Evolutionary conservation across 306 rosid genomes (phyloP), one percentile per base, ranked within the genome.

Genomic region (Casuarina cunninghamiana): DNA sequence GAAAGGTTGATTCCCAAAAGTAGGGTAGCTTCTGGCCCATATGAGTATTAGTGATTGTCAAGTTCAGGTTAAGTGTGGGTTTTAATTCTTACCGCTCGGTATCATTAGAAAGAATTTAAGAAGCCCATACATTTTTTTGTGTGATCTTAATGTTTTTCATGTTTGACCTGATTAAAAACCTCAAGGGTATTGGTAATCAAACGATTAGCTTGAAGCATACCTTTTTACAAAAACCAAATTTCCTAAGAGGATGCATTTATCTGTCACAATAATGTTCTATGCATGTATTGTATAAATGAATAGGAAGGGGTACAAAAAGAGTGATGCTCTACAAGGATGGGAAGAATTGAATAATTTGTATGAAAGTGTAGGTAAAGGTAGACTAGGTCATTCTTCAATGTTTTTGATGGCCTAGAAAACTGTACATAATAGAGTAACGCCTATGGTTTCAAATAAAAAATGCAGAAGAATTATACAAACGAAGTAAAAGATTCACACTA

Each of bases 1-100:
- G 49, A 46, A 73, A 77, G 65, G 61, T 63, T 67, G 58, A 58
- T 74, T 72, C 66, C 72, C 74, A 63, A 78, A 73, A 84, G 55
- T 44, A 65, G 58, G 46, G 58, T 77, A 57, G 72, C 39, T 60
- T 12, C 38, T 38, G 72, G 53, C 19, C 42, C 75, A 21, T 69
- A 55, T 38, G 15, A 63, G 35, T 49, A 77, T 73, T 0, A 13
- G 51, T 48, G 51, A 48, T 48, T 10, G 51, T 10, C 6, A 19
- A 70, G 11, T 55, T 70, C 42, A 70, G 38, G 5, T 66, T 17
- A 6, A 43, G 5, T 42, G 16, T 16, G 16, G 48, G 3, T 48
- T 32, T 39, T 65, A 41, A 65, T 21, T 65, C 11, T 65, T 8
- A 48, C 9, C 5, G 6, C 32, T 39, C 41, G 48, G 48, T 26